Evolutionary conservation across 345 rosid species (phyloP), one percentile per base, ranked within the genome.

Genomic region (Geranium brycei): DNA sequence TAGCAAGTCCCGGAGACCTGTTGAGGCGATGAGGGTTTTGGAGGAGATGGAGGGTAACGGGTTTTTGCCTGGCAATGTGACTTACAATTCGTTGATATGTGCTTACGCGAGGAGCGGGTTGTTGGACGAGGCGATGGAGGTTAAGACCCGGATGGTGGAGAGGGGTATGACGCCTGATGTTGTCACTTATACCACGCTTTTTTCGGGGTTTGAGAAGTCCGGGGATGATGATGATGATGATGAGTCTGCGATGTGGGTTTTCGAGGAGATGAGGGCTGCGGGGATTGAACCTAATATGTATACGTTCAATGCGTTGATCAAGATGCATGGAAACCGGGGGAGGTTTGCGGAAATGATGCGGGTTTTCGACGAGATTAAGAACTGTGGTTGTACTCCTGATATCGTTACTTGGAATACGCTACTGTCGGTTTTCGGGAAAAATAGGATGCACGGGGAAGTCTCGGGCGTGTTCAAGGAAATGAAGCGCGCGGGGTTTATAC

Each of bases 351-450:
- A 87, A 68, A 89, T 93, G 97, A 87, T 93, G 96, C 88, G 80
- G 84, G 77, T 87, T 63, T 93, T 87, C 66, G 97, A 89, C 62
- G 91, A 89, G 77, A 89, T 93, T 64, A 83, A 82, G 67, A 58
- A 60, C 13, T 81, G 90, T 62, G 76, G 77, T 35, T 84, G 88
- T 72, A 66, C 78, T 14, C 95, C 97, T 0, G 90, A 93, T 60
- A 86, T 93, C 69, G 97, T 87, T 74, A 90, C 97, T 12, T 93
- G 99, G 99, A 93, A 89, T 63, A 89, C 97, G 7, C 81, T 93
- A 31, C 68, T 93, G 65, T 85, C 97, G 10, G 97, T 93, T 31
- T 93, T 93, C 61, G 99, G 99, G 68, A 89, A 87, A 72, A 93
- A 87, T 70, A 85, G 89, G 59, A 83, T 89, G 97, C 90, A 86